Base-by-base conservation (phyloP, 441 rosid species). In the Populus trichocarpa region DNA sequence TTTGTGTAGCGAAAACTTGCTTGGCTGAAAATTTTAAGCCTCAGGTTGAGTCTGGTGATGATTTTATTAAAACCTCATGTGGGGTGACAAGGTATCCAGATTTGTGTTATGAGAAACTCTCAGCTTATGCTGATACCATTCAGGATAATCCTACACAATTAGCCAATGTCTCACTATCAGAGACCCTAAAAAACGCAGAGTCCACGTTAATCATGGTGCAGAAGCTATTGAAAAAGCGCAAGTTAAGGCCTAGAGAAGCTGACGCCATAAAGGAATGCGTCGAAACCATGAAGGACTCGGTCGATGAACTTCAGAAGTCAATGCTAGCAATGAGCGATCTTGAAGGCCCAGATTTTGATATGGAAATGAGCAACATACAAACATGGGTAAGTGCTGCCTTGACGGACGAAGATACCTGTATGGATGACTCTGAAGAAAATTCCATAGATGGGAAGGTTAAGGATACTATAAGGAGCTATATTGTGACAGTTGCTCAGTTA, bases 371-470 rank as follows among this genome's bases (percentile, higher is more conserved):
- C 25, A 67, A 85, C 36, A 36, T 88, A 22, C 80, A 82, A 59
- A 85, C 88, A 16, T 85, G 86, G 88, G 85, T 86, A 32, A 88
- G 87, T 77, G 87, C 90, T 71, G 89, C 90, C 2, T 80, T 86
- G 77, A 86, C 90, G 0, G 78, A 84, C 74, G 87, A 84, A 72
- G 82, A 84, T 71, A 84, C 86, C 0, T 88, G 90, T 53, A 70
- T 81, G 84, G 84, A 83, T 63, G 84, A 80, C 14, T 78, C 86
- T 75, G 69, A 79, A 71, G 90, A 74, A 32, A 72, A 64, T 2
- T 68, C 64, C 23, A 68, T 73, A 70, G 70, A 82, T 22, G 74
- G 81, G 64, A 76, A 84, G 35, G 77, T 83, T 46, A 82, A 80
- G 79, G 71, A 70, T 12, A 33, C 75, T 9, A 28, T 82, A 57